Percentiles rank a stretch among this genome's conserved stretches.
These are phyloP conservation scores for Rhizophagus sp. DNA, from an alignment of 192 early-diverging fungal genomes.

Conservation along the genomic window DNA sequence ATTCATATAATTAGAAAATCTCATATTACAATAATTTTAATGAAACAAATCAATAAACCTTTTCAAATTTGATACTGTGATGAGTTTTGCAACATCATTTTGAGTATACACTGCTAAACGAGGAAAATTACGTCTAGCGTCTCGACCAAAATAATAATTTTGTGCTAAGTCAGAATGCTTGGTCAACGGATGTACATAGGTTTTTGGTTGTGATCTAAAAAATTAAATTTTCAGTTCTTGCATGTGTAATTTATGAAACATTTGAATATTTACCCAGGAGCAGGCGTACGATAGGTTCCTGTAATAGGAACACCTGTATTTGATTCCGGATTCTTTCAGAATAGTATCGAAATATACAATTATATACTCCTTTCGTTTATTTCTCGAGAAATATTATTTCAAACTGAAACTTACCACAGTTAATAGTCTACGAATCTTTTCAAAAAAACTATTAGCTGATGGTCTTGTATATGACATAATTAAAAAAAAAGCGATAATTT, in stretches of 20 bases:
- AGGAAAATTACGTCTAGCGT: conserved; percentile 90
- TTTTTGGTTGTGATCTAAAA: conserved; percentile 45
- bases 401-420: background rate
- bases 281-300: conserved; percentile 27
- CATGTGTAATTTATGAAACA: background rate
- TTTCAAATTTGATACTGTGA: conserved; percentile 46
- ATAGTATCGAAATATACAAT: background rate
- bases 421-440: background rate
- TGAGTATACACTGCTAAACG: conserved; percentile 80
- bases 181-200: conserved; percentile 52
- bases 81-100: conserved; percentile 69
- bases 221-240: background rate
- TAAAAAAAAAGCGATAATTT: background rate
- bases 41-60: background rate
- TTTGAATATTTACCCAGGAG: conserved; percentile 18
- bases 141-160: conserved; percentile 91
- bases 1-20: background rate
- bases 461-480: background rate
- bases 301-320: conserved; percentile 22
- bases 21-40: background rate
- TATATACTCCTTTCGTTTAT: background rate
- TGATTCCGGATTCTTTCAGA: conserved; percentile 20
- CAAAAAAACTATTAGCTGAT: background rate
- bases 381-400: background rate
- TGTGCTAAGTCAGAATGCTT: conserved; percentile 67